Evolutionary conservation across 2,329 filamentous ascomycete genomes (phyloP).

Genomic region (Zasmidium citrigriseum): DNA sequence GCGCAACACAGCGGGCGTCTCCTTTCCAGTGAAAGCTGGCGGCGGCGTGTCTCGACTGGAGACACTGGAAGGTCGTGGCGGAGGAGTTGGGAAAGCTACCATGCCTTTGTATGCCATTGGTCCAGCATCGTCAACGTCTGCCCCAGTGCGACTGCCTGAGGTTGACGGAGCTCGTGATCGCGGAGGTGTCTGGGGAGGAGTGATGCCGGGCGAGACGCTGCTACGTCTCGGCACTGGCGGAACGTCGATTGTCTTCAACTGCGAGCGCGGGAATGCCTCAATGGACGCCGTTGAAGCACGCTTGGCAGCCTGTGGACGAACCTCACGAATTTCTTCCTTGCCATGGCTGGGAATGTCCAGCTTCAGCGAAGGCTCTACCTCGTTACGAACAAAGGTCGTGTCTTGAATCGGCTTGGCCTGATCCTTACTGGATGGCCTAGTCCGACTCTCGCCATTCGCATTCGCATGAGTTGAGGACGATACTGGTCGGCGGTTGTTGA

Average conservation of each 20-base stretch:
- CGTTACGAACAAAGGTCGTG: not conserved
- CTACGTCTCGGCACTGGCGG: conserved; percentile 18
- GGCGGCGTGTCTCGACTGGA: not conserved
- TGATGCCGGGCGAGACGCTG: conserved; percentile 17
- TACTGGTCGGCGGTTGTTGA: not conserved
- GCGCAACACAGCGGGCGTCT: not conserved
- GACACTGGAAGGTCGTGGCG: not conserved
- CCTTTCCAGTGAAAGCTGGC: not conserved
- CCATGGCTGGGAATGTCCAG: not conserved
- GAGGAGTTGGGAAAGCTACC: conserved; percentile 17
- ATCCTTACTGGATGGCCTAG: not conserved
- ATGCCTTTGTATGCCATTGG: conserved; percentile 17
- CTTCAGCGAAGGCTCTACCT: not conserved
- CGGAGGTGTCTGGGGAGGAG: conserved; percentile 17
- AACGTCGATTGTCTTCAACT: conserved; percentile 35
- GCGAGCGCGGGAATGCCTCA: conserved; percentile 33
- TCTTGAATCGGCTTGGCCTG: not conserved
- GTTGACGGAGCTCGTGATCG: not conserved
- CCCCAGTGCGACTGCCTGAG: not conserved
- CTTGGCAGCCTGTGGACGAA: conserved; percentile 20
- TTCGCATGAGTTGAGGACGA: not conserved
- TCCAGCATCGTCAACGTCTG: conserved; percentile 1
- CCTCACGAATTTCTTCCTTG: no score
- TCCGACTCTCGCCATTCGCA: not conserved
- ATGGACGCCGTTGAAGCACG: conserved; percentile 38